A percentile compares a stretch with the other conserved stretches of the same genome.
These are phyloP conservation scores for Trichaptum fuscoviolaceum DNA, from an alignment of 768 basidiomycete genomes.

Conservation along the genomic window DNA sequence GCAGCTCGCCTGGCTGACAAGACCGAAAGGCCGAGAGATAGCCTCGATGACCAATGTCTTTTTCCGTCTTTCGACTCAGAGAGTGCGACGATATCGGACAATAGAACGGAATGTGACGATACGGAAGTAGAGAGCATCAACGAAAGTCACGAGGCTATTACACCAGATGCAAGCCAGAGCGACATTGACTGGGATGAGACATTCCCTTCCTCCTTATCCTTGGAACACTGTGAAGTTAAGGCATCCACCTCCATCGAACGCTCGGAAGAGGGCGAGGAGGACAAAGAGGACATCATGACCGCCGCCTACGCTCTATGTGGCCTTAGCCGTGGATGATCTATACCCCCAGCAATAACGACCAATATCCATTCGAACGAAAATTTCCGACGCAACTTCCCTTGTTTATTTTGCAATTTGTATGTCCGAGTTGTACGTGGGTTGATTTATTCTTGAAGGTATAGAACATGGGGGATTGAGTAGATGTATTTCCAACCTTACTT, in stretches of 20 bases:
- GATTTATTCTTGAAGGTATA: neutral
- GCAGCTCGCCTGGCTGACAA: slow-evolving; percentile 21
- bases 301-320: slow-evolving; percentile 67
- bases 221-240: slow-evolving; percentile 24
- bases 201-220: slow-evolving; percentile 14
- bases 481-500: neutral
- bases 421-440: neutral
- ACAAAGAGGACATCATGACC: slow-evolving; percentile 56
- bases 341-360: neutral
- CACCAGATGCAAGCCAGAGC: slow-evolving; percentile 42
- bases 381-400: neutral
- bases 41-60: neutral
- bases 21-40: neutral
- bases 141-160: slow-evolving; percentile 60
- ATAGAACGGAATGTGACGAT: slow-evolving; percentile 11
- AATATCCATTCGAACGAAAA: neutral
- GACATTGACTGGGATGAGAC: slow-evolving; percentile 40
- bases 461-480: neutral
- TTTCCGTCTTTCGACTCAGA: slow-evolving; percentile 9
- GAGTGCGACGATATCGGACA: slow-evolving; percentile 4
- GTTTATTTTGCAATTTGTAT: neutral
- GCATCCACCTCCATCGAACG: slow-evolving; percentile 3
- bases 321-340: slow-evolving; percentile 26
- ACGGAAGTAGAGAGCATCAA: slow-evolving; percentile 43
- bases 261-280: neutral